These are phyloP conservation scores for Trichoderma citrinoviride DNA, from an alignment of 2,329 filamentous ascomycete species.

Conservation along the genomic window DNA sequence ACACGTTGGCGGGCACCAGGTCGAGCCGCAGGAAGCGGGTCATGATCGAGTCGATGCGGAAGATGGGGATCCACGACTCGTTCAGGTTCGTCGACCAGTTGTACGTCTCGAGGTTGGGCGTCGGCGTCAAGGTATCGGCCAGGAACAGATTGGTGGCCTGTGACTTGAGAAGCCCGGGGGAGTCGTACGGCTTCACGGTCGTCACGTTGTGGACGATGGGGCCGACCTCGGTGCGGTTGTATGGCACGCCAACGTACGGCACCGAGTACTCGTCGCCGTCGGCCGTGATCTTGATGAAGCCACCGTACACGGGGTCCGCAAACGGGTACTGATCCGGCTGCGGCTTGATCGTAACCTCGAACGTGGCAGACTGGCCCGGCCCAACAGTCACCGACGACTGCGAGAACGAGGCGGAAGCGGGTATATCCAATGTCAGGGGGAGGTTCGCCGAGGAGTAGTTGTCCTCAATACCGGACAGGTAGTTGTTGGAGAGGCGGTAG, in stretches of 20 bases:
- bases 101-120: constrained; percentile 4
- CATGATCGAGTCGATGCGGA: neutral
- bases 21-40: neutral
- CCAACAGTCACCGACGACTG: neutral
- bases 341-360: constrained; percentile 4
- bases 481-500: neutral
- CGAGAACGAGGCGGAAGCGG: constrained; percentile 4
- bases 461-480: neutral
- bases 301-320: neutral
- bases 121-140: neutral
- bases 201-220: constrained; percentile 5
- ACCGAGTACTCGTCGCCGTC: neutral
- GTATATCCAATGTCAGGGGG: neutral
- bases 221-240: neutral
- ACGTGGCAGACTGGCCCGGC: neutral
- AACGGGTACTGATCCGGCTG: constrained; percentile 1
- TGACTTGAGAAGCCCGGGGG: neutral
- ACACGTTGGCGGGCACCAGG: neutral
- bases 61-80: neutral
- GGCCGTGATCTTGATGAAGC: neutral
- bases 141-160: neutral
- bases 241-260: constrained; percentile 1
- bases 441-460: neutral
- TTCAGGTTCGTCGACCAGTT: neutral
- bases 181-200: neutral